Conservation (phyloP, 2,329 filamentous ascomycete genomes). For the Exserohilum rostratum region DNA sequence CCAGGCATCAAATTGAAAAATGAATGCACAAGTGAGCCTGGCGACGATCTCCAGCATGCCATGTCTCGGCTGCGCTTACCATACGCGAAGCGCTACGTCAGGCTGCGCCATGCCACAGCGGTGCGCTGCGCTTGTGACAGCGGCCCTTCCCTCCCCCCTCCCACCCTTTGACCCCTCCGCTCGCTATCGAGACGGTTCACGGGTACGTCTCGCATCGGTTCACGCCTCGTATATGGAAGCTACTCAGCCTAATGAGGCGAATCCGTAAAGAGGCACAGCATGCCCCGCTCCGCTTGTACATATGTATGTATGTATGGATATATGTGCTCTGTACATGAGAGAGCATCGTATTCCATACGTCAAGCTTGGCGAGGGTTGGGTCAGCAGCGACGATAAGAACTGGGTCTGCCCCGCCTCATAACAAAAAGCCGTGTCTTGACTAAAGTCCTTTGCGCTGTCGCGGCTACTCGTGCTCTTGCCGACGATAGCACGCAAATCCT, state of each 20-base stretch:
- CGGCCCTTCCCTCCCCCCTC: background rate
- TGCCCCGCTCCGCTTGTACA: conserved; percentile 3
- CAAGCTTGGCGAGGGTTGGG: conserved; percentile 2
- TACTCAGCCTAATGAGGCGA: background rate
- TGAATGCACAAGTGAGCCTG: conserved; percentile 3
- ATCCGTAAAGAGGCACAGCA: conserved; percentile 4
- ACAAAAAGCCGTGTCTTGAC: conserved; percentile 1
- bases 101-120: conserved; percentile 1
- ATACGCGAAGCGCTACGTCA: conserved; percentile 10
- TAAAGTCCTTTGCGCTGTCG: conserved; percentile 2
- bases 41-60: conserved; percentile 12
- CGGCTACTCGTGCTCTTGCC: background rate
- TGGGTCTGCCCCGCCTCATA: conserved; percentile 5
- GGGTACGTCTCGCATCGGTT: background rate
- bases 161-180: conserved; percentile 2
- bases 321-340: no score
- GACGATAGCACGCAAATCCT: background rate
- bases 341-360: background rate
- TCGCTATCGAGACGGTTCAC: conserved; percentile 3
- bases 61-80: conserved; percentile 17
- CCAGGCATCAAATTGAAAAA: background rate
- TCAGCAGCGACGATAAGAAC: conserved; percentile 4
- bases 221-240: background rate
- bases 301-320: no score
- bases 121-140: conserved; percentile 12